Conservation (phyloP, 495 filamentous ascomycete species). For the Lophiotrema nucula region DNA sequence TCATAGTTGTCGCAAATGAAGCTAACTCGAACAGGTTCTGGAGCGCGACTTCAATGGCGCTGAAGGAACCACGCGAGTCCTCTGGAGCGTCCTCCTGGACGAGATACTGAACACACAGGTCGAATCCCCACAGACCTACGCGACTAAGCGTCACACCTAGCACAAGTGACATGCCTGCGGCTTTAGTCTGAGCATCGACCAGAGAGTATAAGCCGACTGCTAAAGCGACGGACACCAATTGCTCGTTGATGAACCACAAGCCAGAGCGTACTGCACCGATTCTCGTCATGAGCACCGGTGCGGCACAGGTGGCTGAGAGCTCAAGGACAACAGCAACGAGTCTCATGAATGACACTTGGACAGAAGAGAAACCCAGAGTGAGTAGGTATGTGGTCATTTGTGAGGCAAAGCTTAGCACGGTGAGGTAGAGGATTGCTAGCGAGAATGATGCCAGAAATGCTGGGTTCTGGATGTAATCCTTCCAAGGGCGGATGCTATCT, state of each 20-base stretch:
- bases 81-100: constrained; percentile 57
- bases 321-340: constrained; percentile 46
- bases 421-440: constrained; percentile 45
- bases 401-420: constrained; percentile 45
- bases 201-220: constrained; percentile 46
- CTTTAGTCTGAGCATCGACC: constrained; percentile 14
- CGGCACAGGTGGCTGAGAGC: constrained; percentile 52
- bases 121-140: constrained; percentile 67
- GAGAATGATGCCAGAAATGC: constrained; percentile 45
- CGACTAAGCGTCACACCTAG: constrained; percentile 57
- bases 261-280: constrained; percentile 60
- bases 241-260: constrained; percentile 65
- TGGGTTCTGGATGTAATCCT: constrained; percentile 37
- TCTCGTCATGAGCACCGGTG: constrained; percentile 50
- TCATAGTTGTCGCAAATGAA: constrained; percentile 60
- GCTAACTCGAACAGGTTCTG: constrained; percentile 68
- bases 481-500: constrained; percentile 8
- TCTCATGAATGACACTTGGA: constrained; percentile 45
- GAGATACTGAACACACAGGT: constrained; percentile 63
- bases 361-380: constrained; percentile 37
- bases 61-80: constrained; percentile 57
- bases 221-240: constrained; percentile 51
- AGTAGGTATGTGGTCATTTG: constrained; percentile 50
- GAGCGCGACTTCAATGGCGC: constrained; percentile 57
- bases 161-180: constrained; percentile 45